Percentiles rank a stretch among this genome's conserved stretches.
These are phyloP conservation scores for Microsporum canis DNA, from an alignment of 2,329 filamentous ascomycete species.

Conservation along the genomic window DNA sequence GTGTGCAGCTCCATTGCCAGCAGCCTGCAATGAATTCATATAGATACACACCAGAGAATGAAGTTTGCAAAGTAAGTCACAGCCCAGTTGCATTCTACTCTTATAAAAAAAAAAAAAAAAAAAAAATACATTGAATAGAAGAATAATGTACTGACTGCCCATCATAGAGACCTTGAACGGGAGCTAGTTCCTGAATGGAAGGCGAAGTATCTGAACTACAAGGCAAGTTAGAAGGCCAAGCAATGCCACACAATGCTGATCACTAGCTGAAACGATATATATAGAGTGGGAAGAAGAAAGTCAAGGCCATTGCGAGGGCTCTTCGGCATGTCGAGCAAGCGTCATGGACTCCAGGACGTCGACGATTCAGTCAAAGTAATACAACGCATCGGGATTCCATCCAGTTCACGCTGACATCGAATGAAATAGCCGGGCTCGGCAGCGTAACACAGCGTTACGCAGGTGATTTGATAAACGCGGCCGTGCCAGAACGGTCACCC, in stretches of 20 bases:
- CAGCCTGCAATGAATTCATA: not conserved
- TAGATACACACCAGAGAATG: constrained; percentile 28
- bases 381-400: not conserved
- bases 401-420: not conserved
- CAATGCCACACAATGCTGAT: not conserved
- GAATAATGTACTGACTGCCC: not conserved
- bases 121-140: not conserved
- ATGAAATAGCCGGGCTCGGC: not conserved
- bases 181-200: constrained; percentile 92
- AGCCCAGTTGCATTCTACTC: too few relatives aligned
- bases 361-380: constrained; percentile 17
- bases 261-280: not conserved
- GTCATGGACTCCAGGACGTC: constrained; percentile 39
- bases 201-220: constrained; percentile 89
- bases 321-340: constrained; percentile 50
- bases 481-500: constrained; percentile 19
- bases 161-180: constrained; percentile 60
- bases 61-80: constrained; percentile 50
- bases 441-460: not conserved
- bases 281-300: constrained; percentile 71
- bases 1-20: not conserved
- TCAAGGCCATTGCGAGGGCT: constrained; percentile 70
- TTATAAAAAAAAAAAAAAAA: too few relatives aligned
- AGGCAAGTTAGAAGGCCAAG: constrained; percentile 40
- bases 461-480: not conserved